These are phyloP conservation scores for Candida jianshihensis DNA, from an alignment of 805 yeast species.

Conservation along the genomic window DNA sequence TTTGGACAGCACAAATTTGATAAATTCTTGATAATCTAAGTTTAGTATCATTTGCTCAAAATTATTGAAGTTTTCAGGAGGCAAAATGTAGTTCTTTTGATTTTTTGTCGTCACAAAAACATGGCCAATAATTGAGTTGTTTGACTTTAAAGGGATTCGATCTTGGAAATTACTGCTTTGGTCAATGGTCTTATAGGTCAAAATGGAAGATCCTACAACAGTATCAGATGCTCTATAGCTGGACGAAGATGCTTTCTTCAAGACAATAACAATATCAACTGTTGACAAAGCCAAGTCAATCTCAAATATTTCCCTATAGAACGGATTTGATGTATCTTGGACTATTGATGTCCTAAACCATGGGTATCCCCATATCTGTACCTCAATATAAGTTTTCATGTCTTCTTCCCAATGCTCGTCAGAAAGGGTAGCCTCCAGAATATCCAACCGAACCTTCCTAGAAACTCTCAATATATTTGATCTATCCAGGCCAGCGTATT, in stretches of 20 bases:
- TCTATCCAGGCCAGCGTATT: constrained; percentile 29
- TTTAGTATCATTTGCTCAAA: constrained; percentile 55
- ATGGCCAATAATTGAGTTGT: constrained; percentile 45
- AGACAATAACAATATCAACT: constrained; percentile 41
- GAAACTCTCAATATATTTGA: constrained; percentile 41
- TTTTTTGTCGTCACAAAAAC: constrained; percentile 44
- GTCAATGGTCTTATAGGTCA: constrained; percentile 14
- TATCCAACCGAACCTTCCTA: constrained; percentile 46
- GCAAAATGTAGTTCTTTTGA: constrained; percentile 50
- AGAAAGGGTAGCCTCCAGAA: constrained; percentile 51
- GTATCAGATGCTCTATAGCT: constrained; percentile 26
- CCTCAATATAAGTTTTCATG: constrained; percentile 53
- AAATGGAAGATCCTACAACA: constrained; percentile 21
- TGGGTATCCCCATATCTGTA: constrained; percentile 62
- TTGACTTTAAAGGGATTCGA: constrained; percentile 39
- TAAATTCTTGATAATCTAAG: constrained; percentile 46
- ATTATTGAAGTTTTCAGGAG: constrained; percentile 51
- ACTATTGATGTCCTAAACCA: constrained; percentile 77
- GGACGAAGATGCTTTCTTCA: constrained; percentile 27
- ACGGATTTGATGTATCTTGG: constrained; percentile 44
- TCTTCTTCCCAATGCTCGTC: background rate
- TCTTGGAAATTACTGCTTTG: constrained; percentile 20
- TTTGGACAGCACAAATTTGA: constrained; percentile 30
- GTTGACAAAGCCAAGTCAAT: constrained; percentile 51
- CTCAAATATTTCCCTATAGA: constrained; percentile 77